Base-by-base conservation (phyloP, 257 asterid genomes). In the Gardenia jasminoides region DNA sequence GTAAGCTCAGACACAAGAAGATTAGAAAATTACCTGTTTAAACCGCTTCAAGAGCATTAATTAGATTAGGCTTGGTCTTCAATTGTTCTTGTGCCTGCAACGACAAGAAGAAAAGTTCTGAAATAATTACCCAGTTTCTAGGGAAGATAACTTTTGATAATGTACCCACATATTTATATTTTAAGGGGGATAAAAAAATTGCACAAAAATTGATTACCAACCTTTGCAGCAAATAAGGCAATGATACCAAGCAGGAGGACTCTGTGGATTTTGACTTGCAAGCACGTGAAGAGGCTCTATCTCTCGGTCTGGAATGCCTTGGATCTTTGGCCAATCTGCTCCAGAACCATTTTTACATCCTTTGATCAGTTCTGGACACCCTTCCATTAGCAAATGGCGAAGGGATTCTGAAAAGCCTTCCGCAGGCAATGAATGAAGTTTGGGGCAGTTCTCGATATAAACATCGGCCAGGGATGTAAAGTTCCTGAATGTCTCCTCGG, bases 371-470 rank as follows among this genome's bases (percentile, higher is more conserved):
- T 9, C 10, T 10, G 79, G 79, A 26, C 79, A 75, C 22, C 79
- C 70, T 39, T 58, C 28, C 0, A 75, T 75, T 44, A 28, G 31
- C 79, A 75, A 75, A 75, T 75, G 79, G 58, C 61, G 39, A 41
- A 75, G 79, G 68, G 79, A 58, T 39, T 70, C 15, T 43, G 79
- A 48, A 47, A 75, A 39, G 1, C 79, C 79, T 39, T 61, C 79
- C 70, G 43, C 70, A 2, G 79, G 79, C 26, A 75, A 64, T 43
- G 68, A 58, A 39, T 75, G 54, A 61, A 75, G 69, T 58, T 58
- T 28, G 6, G 79, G 79, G 70, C 79, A 75, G 62, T 75, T 36
- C 61, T 75, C 79, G 10, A 75, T 75, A 26, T 75, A 59, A 43
- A 75, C 56, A 39, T 75, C 79, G 70, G 16, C 59, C 54, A 75